phyloP scores from a whole-genome alignment of 2,329 filamentous ascomycete genomes.

The Fusarium xyrophilum region DNA sequence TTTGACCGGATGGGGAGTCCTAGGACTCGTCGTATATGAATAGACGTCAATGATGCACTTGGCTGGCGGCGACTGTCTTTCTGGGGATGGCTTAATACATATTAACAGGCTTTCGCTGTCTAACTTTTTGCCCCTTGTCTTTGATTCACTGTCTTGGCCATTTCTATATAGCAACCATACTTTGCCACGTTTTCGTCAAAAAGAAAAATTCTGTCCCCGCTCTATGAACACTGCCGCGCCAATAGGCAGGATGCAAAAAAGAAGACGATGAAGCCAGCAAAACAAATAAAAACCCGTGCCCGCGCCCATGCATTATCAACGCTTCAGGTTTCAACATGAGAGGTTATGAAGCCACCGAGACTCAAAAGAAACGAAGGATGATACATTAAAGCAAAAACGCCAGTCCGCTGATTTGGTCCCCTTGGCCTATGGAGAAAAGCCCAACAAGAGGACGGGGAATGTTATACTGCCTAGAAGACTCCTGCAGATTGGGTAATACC shows the following conservation, averaged over 20 bases:
- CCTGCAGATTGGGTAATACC: slow-evolving; percentile 4
- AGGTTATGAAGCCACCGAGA: neutral
- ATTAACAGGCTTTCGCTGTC: neutral
- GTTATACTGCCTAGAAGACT: slow-evolving; percentile 3
- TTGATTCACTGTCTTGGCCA: neutral
- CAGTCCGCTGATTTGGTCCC: neutral
- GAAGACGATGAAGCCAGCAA: slow-evolving; percentile 11
- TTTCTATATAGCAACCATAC: slow-evolving; percentile 22
- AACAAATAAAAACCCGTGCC: slow-evolving; percentile 7
- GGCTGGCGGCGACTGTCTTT: neutral
- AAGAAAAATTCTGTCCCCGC: neutral
- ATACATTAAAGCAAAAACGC: slow-evolving; percentile 21
- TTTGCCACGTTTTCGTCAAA: slow-evolving; percentile 4
- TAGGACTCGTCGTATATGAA: neutral
- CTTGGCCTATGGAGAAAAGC: neutral
- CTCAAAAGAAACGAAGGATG: neutral
- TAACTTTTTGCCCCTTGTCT: neutral
- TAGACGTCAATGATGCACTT: neutral
- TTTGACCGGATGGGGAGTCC: neutral
- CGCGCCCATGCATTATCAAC: neutral
- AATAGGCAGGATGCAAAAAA: slow-evolving; percentile 7
- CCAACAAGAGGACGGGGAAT: slow-evolving; percentile 5
- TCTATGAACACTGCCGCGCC: slow-evolving; percentile 1
- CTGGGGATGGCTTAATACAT: neutral
- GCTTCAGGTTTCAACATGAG: neutral